These are phyloP conservation scores for Teunomyces stri DNA, from an alignment of 805 yeast genomes.

Conservation along the genomic window DNA sequence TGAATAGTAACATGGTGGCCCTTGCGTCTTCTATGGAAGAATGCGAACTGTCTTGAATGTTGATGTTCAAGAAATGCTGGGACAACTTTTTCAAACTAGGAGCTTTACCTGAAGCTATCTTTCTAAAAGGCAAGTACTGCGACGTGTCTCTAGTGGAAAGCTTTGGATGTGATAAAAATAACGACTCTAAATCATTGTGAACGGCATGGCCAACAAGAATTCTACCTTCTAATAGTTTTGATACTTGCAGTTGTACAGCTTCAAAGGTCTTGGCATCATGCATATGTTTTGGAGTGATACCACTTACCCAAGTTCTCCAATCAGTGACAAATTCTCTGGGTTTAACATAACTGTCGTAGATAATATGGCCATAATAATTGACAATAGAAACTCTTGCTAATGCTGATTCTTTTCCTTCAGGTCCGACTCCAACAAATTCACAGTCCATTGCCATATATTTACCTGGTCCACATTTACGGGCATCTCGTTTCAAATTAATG, in stretches of 20 bases:
- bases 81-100: constrained; percentile 72
- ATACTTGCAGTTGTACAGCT: constrained; percentile 60
- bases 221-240: constrained; percentile 51
- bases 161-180: constrained; percentile 67
- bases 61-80: constrained; percentile 51
- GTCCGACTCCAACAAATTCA: constrained; percentile 91
- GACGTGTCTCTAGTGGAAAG: constrained; percentile 72
- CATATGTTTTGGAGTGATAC: constrained; percentile 72
- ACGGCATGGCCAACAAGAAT: constrained; percentile 84
- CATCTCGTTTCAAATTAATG: constrained; percentile 12
- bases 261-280: constrained; percentile 61
- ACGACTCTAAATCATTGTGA: constrained; percentile 69
- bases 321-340: constrained; percentile 79
- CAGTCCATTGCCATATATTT: constrained; percentile 83
- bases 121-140: constrained; percentile 53
- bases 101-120: constrained; percentile 60
- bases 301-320: constrained; percentile 93
- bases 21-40: constrained; percentile 90
- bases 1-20: constrained; percentile 80
- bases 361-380: constrained; percentile 69
- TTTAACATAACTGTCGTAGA: constrained; percentile 71
- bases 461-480: constrained; percentile 52
- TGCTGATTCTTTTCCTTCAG: constrained; percentile 64
- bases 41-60: constrained; percentile 74
- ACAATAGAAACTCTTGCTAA: constrained; percentile 87